Evolutionary conservation across 2,329 filamentous ascomycete species (phyloP), one percentile per base, ranked within the genome.

Genomic region (Arthrobotrys pseudoclavata): DNA sequence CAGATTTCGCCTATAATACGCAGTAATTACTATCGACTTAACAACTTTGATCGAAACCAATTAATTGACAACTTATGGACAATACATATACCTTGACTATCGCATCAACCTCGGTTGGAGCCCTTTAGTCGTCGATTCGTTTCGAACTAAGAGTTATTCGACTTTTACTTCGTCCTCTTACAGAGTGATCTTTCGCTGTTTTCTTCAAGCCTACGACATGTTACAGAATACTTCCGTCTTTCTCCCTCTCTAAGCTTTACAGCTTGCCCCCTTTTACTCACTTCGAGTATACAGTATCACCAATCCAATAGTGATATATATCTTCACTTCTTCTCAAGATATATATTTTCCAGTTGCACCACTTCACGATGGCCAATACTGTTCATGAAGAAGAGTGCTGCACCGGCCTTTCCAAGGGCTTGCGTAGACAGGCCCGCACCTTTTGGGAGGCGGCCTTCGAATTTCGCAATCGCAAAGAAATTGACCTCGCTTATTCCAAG

Each of bases 1-100:
- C 13, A 53, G 50, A 5, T 31, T 34, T 10, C 31, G 12, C 31
- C 29, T 34, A 60, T 26, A 61, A 24, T 37, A 20, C 18, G 29
- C 13, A 69, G 22, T 22, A 18, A 57, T 13, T 34, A 6, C n/a
- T 64, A 31, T n/a, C 20, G 40, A 55, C 42, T 62, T 31, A 57
- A 61, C 48, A 66, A 62, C 42, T 53, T 62, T 70, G 9, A n/a
- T 29, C 13, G 42, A 47, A 63, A 45, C 13, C n/a, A 67, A 61
- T 67, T 60, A 67, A 61, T 67, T 60, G 7, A 52, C 42, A 76
- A 52, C 71, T 42, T 40, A 76, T 76, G 72, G 72, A 50, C 31
- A 70, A 18, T 53, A 26, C 18, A 34, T 15, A 15, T 24, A 52
- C 20, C 31, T 47, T 34, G 34, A 70, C 45, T 66, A 15, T 37